Percentiles rank a stretch among this genome's conserved stretches.
These are phyloP conservation scores for Omphalotus guepiniiformis DNA, from an alignment of 768 basidiomycete species.

Conservation along the genomic window DNA sequence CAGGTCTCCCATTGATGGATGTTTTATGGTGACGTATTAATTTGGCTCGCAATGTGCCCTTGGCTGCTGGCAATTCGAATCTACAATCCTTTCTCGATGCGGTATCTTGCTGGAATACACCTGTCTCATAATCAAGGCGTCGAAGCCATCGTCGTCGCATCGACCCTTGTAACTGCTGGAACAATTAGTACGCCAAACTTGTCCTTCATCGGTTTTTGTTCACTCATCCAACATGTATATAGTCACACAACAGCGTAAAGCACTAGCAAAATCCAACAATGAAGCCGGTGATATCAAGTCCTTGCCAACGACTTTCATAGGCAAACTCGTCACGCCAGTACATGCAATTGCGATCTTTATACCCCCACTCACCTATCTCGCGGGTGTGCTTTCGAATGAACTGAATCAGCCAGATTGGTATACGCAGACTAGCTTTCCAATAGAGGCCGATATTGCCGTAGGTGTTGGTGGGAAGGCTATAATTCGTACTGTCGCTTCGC, in stretches of 20 bases:
- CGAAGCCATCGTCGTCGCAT: conserved; percentile 14
- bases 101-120: conserved; percentile 23
- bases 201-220: background rate
- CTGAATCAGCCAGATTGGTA: conserved; percentile 35
- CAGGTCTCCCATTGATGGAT: too few species aligned
- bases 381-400: conserved; percentile 21
- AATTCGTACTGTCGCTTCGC: conserved; percentile 17
- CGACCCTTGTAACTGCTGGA: conserved; percentile 3
- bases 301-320: conserved; percentile 15
- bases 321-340: conserved; percentile 23
- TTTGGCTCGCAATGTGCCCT: too few species aligned
- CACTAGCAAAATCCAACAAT: conserved; percentile 5
- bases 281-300: conserved; percentile 18
- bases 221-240: background rate
- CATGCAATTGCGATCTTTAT: conserved; percentile 20
- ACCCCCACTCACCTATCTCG: conserved; percentile 25
- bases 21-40: too few species aligned
- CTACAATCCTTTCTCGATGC: too few species aligned
- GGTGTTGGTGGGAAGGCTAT: conserved; percentile 20
- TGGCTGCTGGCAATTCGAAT: too few species aligned
- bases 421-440: conserved; percentile 20
- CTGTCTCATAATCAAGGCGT: conserved; percentile 19
- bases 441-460: conserved; percentile 10
- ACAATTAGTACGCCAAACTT: background rate
- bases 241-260: background rate